phyloP scores from a whole-genome alignment of 108 stramenopile genomes.

The Nitzschia palea region DNA sequence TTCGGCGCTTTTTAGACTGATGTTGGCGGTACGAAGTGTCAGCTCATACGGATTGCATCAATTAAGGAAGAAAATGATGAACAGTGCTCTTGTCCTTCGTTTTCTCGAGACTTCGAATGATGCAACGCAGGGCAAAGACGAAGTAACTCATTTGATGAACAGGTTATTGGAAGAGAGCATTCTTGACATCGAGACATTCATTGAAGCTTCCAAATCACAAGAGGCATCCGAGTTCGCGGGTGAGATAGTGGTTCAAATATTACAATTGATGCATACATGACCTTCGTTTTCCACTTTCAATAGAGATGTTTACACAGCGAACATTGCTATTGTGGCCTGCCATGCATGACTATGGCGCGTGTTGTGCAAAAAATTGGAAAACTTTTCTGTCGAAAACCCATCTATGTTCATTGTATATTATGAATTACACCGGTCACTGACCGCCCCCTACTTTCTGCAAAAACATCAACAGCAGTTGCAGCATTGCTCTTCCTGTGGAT shows the following conservation, averaged over 20 bases:
- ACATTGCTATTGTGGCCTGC: no score
- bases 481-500: constrained; percentile 31
- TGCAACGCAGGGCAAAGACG: background rate
- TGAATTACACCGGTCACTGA: background rate
- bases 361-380: background rate
- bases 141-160: background rate
- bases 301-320: no score
- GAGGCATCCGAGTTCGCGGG: background rate
- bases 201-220: no score
- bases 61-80: background rate
- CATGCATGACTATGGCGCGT: no score
- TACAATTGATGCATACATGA: background rate
- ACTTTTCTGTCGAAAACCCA: background rate
- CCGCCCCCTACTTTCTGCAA: background rate
- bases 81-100: background rate
- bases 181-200: background rate
- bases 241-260: background rate
- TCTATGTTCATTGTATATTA: no score
- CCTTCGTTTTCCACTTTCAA: no score
- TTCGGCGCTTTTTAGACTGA: background rate
- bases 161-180: background rate
- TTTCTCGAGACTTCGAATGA: background rate
- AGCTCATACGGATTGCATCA: background rate
- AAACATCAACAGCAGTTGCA: constrained; percentile 30
- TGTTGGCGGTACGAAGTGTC: background rate